Conservation (phyloP, 768 basidiomycete species). For the Kwoniella bestiolae region DNA sequence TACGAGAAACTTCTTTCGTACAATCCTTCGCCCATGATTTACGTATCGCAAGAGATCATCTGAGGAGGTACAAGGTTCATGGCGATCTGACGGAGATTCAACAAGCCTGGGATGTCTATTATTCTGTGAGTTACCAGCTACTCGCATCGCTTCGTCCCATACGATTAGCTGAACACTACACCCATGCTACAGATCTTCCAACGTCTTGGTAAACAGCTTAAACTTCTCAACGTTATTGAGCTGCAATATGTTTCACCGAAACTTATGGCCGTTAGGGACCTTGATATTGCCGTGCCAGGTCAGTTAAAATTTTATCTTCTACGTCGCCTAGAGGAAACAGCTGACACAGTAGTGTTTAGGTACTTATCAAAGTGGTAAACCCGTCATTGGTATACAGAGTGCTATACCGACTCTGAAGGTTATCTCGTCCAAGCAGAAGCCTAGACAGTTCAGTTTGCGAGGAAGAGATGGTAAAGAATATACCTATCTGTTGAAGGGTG, state of each 20-base stretch:
- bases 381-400: constrained; percentile 76
- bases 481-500: constrained; percentile 88
- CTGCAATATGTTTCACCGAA: constrained; percentile 96
- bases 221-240: constrained; percentile 84
- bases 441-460: constrained; percentile 80
- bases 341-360: constrained; percentile 60
- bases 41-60: constrained; percentile 87
- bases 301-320: constrained; percentile 27
- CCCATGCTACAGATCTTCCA: constrained; percentile 80
- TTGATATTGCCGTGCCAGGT: constrained; percentile 97
- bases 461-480: constrained; percentile 94
- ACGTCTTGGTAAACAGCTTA: constrained; percentile 91
- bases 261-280: constrained; percentile 80
- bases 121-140: constrained; percentile 66
- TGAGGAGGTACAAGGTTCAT: constrained; percentile 79
- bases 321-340: not conserved
- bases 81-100: constrained; percentile 89
- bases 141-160: not conserved
- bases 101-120: constrained; percentile 99
- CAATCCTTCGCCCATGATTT: constrained; percentile 93
- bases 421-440: constrained; percentile 95
- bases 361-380: constrained; percentile 87
- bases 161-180: not conserved
- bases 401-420: constrained; percentile 90
- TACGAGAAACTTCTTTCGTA: constrained; percentile 90